These are phyloP conservation scores for Prunella vulgaris DNA, from an alignment of 257 asterid genomes.

Conservation along the genomic window DNA sequence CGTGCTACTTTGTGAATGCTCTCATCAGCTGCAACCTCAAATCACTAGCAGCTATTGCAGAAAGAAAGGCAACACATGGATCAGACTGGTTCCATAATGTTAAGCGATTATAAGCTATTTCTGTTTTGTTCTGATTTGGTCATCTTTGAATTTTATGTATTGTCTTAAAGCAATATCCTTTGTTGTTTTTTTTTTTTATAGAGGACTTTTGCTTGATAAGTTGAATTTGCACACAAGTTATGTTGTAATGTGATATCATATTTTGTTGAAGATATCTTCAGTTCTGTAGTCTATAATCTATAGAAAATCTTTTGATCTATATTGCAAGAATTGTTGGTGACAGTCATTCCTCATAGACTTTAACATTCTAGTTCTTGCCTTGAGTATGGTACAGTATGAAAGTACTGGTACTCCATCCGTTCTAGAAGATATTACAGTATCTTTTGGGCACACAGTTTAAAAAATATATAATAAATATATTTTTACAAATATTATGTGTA, in stretches of 20 bases:
- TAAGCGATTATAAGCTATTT: neutral
- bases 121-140: neutral
- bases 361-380: too few species aligned
- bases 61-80: slow-evolving; percentile 55
- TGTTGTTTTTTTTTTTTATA: neutral
- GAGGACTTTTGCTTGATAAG: neutral
- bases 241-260: neutral
- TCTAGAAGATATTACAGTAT: too few species aligned
- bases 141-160: neutral
- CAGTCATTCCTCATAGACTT: too few species aligned
- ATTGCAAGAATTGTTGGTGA: too few species aligned
- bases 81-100: slow-evolving; percentile 18
- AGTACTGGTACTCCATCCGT: too few species aligned
- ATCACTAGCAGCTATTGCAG: slow-evolving; percentile 63
- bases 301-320: too few species aligned
- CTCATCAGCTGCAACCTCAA: slow-evolving; percentile 70
- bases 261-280: too few species aligned
- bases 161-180: neutral
- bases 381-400: too few species aligned
- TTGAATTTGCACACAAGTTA: neutral
- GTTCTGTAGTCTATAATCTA: too few species aligned
- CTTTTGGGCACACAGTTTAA: too few species aligned
- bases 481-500: too few species aligned
- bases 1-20: slow-evolving; percentile 69
- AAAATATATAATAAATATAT: too few species aligned